Percentiles rank a stretch among this genome's conserved stretches.
Evolutionary conservation across 2,329 filamentous ascomycete species (phyloP).

Genomic region (Pseudopithomyces maydicus): DNA sequence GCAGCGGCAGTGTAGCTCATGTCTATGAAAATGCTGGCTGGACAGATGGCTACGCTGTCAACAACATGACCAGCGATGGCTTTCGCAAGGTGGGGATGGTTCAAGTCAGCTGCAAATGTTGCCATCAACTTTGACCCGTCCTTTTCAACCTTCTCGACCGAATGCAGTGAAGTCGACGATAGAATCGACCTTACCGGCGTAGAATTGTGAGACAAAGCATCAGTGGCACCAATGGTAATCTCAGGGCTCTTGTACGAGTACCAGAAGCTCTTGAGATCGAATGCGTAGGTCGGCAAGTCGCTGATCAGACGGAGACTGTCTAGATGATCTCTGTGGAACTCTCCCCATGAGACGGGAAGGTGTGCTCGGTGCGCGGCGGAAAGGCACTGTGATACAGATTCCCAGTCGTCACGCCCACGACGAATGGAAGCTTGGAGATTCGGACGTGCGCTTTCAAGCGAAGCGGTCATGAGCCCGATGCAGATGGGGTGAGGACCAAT

Average conservation of each 20-base stretch:
- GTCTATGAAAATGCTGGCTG: constrained; percentile 28
- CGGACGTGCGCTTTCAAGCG: not conserved
- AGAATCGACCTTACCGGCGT: not conserved
- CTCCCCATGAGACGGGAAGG: constrained; percentile 32
- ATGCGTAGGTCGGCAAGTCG: constrained; percentile 39
- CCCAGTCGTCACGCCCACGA: constrained; percentile 1
- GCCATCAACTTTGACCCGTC: not conserved
- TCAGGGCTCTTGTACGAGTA: not conserved
- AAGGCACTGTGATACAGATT: constrained; percentile 52
- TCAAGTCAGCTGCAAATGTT: not conserved
- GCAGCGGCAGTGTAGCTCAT: constrained; percentile 33
- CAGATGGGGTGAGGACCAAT: constrained; percentile 17
- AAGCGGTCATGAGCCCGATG: not conserved
- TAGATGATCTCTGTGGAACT: not conserved
- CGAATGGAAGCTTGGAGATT: not conserved
- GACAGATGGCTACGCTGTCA: constrained; percentile 1
- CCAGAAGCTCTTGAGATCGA: constrained; percentile 42
- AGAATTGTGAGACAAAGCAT: not conserved
- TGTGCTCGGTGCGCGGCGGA: constrained; percentile 35
- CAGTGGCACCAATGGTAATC: not conserved
- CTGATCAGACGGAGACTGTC: not conserved
- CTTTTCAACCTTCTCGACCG: constrained; percentile 9
- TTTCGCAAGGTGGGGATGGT: not conserved
- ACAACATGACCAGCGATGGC: constrained; percentile 1
- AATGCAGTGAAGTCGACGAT: not conserved